Conservation (phyloP, 495 filamentous ascomycete genomes). For the Podospora pseudopauciseta region DNA sequence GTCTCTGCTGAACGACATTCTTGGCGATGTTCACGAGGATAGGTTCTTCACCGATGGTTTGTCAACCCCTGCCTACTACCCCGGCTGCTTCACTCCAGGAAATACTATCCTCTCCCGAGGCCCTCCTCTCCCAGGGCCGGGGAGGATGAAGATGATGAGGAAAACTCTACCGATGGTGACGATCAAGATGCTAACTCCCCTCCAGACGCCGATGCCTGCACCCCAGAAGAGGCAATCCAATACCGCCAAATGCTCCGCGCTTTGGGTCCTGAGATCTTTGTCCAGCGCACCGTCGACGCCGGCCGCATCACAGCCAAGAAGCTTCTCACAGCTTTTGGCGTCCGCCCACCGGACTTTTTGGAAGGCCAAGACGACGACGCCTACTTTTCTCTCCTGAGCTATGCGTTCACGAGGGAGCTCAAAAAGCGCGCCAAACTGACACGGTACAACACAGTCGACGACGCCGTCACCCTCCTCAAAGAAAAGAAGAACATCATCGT, state of each 20-base stretch:
- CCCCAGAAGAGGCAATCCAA: slow-evolving; percentile 64
- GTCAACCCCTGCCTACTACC: background rate
- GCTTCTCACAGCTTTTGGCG: slow-evolving; percentile 87
- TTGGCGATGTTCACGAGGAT: slow-evolving; percentile 61
- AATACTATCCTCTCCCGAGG: background rate
- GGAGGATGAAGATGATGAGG: background rate
- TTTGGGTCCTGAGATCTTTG: slow-evolving; percentile 72
- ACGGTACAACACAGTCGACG: slow-evolving; percentile 81
- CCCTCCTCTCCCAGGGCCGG: background rate
- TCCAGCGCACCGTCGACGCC: slow-evolving; percentile 64
- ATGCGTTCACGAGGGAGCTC: slow-evolving; percentile 79
- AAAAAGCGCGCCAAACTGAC: slow-evolving; percentile 74
- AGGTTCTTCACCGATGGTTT: slow-evolving; percentile 23
- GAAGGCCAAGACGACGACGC: slow-evolving; percentile 70
- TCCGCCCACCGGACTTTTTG: slow-evolving; percentile 70
- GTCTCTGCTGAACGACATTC: slow-evolving; percentile 64
- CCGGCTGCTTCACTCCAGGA: background rate
- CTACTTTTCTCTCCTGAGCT: slow-evolving; percentile 68
- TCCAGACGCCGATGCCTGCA: slow-evolving; percentile 59
- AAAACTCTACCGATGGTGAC: background rate
- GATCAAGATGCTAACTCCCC: background rate
- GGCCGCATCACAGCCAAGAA: slow-evolving; percentile 72
- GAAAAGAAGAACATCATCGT: slow-evolving; percentile 82
- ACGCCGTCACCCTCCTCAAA: slow-evolving; percentile 74
- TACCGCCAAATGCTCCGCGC: slow-evolving; percentile 68